phyloP scores from a whole-genome alignment of 176 grass and related monocot genomes.

The Carex myosuroides region DNA sequence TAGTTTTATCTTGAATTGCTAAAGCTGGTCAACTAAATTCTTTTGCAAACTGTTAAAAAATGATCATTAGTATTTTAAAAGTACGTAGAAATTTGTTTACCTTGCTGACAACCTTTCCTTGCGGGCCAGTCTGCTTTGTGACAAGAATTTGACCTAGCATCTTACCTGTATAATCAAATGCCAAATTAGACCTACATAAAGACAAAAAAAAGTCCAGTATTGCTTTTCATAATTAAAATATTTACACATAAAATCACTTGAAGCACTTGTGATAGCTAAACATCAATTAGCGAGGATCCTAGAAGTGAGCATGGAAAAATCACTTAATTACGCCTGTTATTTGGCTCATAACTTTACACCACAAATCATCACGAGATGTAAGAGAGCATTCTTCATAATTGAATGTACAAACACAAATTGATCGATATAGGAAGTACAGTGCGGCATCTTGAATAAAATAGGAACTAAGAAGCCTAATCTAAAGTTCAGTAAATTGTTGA shows the following conservation, averaged over 20 bases:
- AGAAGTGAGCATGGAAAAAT: neutral
- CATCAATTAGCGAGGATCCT: neutral
- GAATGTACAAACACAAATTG: conserved; percentile 3
- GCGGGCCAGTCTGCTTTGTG: conserved; percentile 91
- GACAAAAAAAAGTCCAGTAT: neutral
- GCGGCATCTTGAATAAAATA: neutral
- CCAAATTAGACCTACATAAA: neutral
- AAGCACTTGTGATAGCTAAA: neutral
- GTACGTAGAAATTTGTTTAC: conserved; percentile 23
- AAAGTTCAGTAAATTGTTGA: neutral
- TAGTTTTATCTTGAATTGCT: neutral
- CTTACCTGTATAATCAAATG: conserved; percentile 62
- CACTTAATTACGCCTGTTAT: neutral
- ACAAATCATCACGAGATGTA: conserved; percentile 3
- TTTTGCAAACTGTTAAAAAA: conserved; percentile 19
- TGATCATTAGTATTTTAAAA: conserved; percentile 11
- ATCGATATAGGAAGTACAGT: neutral
- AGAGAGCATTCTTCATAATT: neutral
- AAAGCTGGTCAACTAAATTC: neutral
- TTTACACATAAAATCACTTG: neutral
- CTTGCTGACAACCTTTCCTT: conserved; percentile 98
- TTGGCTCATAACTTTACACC: neutral
- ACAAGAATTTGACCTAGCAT: conserved; percentile 97
- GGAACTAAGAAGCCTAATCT: neutral
- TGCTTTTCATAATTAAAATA: neutral